Evolutionary conservation across 352 stramenopile species (phyloP).

Genomic region (Globisporangium nunn): DNA sequence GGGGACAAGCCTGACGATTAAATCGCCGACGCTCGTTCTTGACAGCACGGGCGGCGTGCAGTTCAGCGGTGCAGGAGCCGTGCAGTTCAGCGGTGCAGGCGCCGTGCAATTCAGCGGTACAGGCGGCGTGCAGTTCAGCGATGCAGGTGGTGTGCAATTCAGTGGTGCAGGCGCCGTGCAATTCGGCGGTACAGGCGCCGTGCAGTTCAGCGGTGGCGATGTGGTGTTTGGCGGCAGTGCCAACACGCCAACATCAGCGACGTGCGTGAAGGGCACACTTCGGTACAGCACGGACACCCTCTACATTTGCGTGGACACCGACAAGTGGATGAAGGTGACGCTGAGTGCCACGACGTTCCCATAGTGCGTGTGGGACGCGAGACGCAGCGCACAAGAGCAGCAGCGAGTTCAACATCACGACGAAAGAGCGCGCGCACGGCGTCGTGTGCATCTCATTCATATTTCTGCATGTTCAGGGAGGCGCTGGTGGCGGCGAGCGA

Average conservation of each 20-base stretch:
- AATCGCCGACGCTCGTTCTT: constrained; percentile 31
- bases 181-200: constrained; percentile 1
- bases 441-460: no score
- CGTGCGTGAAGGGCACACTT: constrained; percentile 24
- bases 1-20: constrained; percentile 26
- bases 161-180: constrained; percentile 20
- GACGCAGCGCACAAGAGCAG: background rate
- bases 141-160: background rate
- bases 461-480: no score
- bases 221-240: constrained; percentile 11
- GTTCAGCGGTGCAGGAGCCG: background rate
- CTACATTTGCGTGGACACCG: constrained; percentile 25
- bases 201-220: constrained; percentile 15
- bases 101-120: constrained; percentile 11
- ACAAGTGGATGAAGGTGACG: constrained; percentile 11
- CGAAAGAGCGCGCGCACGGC: no score
- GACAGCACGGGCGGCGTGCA: background rate
- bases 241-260: constrained; percentile 8
- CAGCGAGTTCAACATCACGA: no score
- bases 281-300: constrained; percentile 21
- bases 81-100: constrained; percentile 15
- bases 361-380: background rate
- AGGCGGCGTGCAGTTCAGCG: background rate
- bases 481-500: no score
- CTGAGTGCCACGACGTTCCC: background rate